phyloP scores from a whole-genome alignment of 2,329 filamentous ascomycete genomes.

The Ceratocystis ficicola region DNA sequence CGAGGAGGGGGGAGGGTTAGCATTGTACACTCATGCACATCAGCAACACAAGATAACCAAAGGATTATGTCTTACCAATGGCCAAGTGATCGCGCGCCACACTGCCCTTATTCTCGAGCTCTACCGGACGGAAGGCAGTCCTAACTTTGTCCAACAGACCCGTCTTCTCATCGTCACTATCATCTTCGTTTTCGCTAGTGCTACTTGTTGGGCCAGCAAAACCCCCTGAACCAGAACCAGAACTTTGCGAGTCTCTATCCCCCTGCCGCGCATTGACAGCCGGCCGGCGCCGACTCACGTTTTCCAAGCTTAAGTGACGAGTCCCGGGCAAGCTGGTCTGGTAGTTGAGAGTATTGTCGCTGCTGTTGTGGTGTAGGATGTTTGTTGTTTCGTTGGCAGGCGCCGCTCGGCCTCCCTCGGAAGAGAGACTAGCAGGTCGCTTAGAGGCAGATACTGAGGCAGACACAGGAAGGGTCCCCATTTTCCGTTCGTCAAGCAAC shows the following conservation, averaged over 20 bases:
- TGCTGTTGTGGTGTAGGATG: conserved; percentile 10
- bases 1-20: conserved; percentile 5
- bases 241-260: neutral
- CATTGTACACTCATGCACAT: neutral
- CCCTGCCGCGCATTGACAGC: neutral
- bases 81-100: conserved; percentile 74
- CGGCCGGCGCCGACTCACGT: conserved; percentile 7
- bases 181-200: conserved; percentile 9
- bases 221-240: neutral
- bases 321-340: conserved; percentile 12
- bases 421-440: conserved; percentile 5
- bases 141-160: conserved; percentile 12
- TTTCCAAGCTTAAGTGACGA: neutral
- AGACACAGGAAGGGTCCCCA: neutral
- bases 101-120: conserved; percentile 76
- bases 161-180: neutral
- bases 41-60: neutral
- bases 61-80: conserved; percentile 41
- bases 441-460: neutral
- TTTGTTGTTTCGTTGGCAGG: conserved; percentile 21
- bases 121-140: conserved; percentile 44
- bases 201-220: neutral
- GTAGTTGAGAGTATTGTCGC: conserved; percentile 16
- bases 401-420: conserved; percentile 4
- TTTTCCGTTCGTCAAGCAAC: neutral